Evolutionary conservation across 1,284 basidiomycete genomes (phyloP), one percentile per base, ranked within the genome.

Genomic region (Anthracocystis panici-leucophaei): DNA sequence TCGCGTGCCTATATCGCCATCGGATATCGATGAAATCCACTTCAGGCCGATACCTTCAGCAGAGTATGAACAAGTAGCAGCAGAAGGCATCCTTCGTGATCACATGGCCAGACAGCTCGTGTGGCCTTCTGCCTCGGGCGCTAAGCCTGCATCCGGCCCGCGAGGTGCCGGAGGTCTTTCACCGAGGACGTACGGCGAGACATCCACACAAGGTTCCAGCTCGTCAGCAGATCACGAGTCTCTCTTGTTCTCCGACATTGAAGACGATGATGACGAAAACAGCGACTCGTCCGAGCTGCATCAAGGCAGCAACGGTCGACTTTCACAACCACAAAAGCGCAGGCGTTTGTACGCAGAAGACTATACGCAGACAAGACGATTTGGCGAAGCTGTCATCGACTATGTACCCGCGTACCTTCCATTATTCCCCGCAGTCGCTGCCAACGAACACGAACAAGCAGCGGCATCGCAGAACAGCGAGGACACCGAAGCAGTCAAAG

Each of bases 391-490:
- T 12, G 40, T 65, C 51, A 62, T 76, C 40, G 74, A 76, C 46
- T 76, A 76, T 31, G 62, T 76, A 2, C 74, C 74, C 2, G 54
- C 68, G 2, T 72, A 58, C 48, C 59, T 76, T 5, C 74, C 74
- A 3, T 23, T 62, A 18, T 72, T 76, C 40, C 74, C 74, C 2
- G 45, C 44, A 8, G 10, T 16, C 25, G 20, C 12, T 8, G 1
- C 27, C 21, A 20, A 16, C n/a, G 29, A 12, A 20, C 57, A 49
- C 21, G 38, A 35, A 31, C 18, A 44, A 52, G 48, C 29, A 21
- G 23, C 33, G 20, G 4, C 52, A n/a, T 21, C 58, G 4, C 31
- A 45, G 12, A 11, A n/a, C 44, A 51, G 10, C 18, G 31, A 14
- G 9, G 14, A 20, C 29, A n/a, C 25, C 5, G 25, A 42, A 5